A percentile compares a stretch with the other conserved stretches of the same genome.
These are phyloP conservation scores for Mallotus repandus DNA, from an alignment of 441 rosid genomes.

Conservation along the genomic window DNA sequence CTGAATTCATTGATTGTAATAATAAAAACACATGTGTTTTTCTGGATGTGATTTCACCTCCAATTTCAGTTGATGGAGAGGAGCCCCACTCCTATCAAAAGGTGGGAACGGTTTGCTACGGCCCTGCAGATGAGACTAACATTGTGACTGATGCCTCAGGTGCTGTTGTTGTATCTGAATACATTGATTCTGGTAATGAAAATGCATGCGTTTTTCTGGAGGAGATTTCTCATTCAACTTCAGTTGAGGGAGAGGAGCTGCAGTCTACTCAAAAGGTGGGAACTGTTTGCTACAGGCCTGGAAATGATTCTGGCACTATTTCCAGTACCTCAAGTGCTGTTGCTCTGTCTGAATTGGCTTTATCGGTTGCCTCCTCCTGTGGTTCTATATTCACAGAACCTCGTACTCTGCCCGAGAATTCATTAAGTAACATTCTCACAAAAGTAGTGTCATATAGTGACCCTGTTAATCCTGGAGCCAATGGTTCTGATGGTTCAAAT, in stretches of 20 bases:
- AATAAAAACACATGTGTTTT: constrained; percentile 15
- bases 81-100: constrained; percentile 12
- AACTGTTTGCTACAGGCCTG: constrained; percentile 13
- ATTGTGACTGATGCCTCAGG: constrained; percentile 23
- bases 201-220: not conserved
- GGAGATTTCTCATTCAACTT: constrained; percentile 27
- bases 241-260: constrained; percentile 21
- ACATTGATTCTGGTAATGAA: no score
- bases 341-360: constrained; percentile 25
- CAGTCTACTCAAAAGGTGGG: constrained; percentile 17
- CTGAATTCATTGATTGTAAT: constrained; percentile 27
- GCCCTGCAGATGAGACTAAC: constrained; percentile 18
- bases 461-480: constrained; percentile 19
- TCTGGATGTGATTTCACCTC: constrained; percentile 19
- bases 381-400: constrained; percentile 27
- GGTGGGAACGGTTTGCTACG: constrained; percentile 15
- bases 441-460: constrained; percentile 18
- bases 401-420: constrained; percentile 21
- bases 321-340: not conserved
- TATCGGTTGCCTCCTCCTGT: constrained; percentile 24
- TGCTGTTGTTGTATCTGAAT: constrained; percentile 16
- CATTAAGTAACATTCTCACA: constrained; percentile 23
- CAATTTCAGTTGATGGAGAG: constrained; percentile 27
- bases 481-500: constrained; percentile 26
- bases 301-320: constrained; percentile 17